A percentile compares a stretch with the other conserved stretches of the same genome.
Evolutionary conservation across 192 early-diverging fungal species (phyloP).

Genomic region (Coemansia sp.): DNA sequence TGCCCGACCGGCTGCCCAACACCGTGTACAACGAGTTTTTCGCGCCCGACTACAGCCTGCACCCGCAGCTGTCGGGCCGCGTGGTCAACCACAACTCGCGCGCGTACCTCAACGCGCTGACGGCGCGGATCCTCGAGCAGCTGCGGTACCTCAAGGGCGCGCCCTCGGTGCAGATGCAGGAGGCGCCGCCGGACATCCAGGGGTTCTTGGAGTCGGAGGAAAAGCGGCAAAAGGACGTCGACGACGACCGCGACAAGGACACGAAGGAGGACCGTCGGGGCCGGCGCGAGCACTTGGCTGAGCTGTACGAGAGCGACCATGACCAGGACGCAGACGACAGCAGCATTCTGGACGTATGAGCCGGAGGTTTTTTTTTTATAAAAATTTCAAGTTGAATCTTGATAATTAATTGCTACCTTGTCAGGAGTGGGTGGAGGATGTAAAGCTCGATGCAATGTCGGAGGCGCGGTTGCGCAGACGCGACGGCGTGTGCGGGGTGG

Average conservation of each 20-base stretch:
- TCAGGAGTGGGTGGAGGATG: not conserved
- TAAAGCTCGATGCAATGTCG: conserved; percentile 8
- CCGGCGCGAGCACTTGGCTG: conserved; percentile 28
- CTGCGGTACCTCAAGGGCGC: conserved; percentile 81
- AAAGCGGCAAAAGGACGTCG: conserved; percentile 16
- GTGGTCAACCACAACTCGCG: conserved; percentile 87
- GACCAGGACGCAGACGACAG: conserved; percentile 24
- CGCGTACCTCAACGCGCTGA: conserved; percentile 75
- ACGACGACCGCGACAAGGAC: conserved; percentile 16
- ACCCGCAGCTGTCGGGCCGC: conserved; percentile 74
- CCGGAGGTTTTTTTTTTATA: conserved; percentile 31
- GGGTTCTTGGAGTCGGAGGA: conserved; percentile 48
- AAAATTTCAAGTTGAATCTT: no score
- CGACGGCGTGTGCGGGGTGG: conserved; percentile 38
- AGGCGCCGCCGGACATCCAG: conserved; percentile 62
- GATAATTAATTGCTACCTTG: no score
- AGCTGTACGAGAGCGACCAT: conserved; percentile 46
- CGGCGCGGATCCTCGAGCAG: conserved; percentile 77
- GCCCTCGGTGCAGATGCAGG: conserved; percentile 95
- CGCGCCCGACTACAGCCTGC: conserved; percentile 83
- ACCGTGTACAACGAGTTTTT: conserved; percentile 80
- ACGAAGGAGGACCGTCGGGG: conserved; percentile 20
- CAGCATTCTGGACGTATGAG: conserved; percentile 2
- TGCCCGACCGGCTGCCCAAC: conserved; percentile 71
- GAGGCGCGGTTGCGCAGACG: conserved; percentile 38